A percentile compares a stretch with the other conserved stretches of the same genome.
These are phyloP conservation scores for Trichoderma citrinoviride DNA, from an alignment of 2,329 filamentous ascomycete species.

Conservation along the genomic window DNA sequence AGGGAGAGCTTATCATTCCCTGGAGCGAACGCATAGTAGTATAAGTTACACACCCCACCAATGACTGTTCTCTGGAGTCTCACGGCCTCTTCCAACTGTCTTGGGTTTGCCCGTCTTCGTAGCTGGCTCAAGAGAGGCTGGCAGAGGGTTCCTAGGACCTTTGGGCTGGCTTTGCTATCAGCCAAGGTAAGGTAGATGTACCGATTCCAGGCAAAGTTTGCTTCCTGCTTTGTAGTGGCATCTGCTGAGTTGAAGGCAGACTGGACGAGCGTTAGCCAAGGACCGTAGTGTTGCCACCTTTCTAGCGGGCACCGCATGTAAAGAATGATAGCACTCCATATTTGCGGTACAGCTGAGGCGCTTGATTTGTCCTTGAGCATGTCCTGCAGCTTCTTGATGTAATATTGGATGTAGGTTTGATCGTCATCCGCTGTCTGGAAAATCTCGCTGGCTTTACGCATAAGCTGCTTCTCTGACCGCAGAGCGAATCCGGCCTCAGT, in stretches of 20 bases:
- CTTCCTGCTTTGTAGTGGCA: slow-evolving; percentile 65
- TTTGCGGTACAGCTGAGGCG: slow-evolving; percentile 67
- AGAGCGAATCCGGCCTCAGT: slow-evolving; percentile 66
- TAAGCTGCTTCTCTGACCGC: slow-evolving; percentile 65
- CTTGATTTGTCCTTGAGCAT: slow-evolving; percentile 62
- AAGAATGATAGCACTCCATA: slow-evolving; percentile 82
- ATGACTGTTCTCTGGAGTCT: slow-evolving; percentile 55
- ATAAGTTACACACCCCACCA: slow-evolving; percentile 72
- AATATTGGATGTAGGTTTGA: slow-evolving; percentile 66
- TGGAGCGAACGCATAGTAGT: slow-evolving; percentile 80
- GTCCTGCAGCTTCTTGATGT: slow-evolving; percentile 62
- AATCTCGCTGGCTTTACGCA: slow-evolving; percentile 64
- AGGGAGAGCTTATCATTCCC: slow-evolving; percentile 62
- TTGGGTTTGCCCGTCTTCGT: slow-evolving; percentile 59
- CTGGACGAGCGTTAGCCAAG: slow-evolving; percentile 78
- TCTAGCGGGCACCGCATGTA: slow-evolving; percentile 66
- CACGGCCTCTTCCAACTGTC: slow-evolving; percentile 51
- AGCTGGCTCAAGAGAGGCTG: slow-evolving; percentile 69
- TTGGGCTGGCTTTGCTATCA: slow-evolving; percentile 54
- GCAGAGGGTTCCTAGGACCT: slow-evolving; percentile 47
- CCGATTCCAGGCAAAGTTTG: slow-evolving; percentile 82
- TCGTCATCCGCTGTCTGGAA: slow-evolving; percentile 51
- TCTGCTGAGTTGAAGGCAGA: slow-evolving; percentile 81
- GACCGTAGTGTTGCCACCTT: slow-evolving; percentile 70
- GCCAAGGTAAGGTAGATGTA: slow-evolving; percentile 72